These are phyloP conservation scores for Dendrostoma leiphaemia DNA, from an alignment of 2,329 filamentous ascomycete genomes.

Conservation along the genomic window DNA sequence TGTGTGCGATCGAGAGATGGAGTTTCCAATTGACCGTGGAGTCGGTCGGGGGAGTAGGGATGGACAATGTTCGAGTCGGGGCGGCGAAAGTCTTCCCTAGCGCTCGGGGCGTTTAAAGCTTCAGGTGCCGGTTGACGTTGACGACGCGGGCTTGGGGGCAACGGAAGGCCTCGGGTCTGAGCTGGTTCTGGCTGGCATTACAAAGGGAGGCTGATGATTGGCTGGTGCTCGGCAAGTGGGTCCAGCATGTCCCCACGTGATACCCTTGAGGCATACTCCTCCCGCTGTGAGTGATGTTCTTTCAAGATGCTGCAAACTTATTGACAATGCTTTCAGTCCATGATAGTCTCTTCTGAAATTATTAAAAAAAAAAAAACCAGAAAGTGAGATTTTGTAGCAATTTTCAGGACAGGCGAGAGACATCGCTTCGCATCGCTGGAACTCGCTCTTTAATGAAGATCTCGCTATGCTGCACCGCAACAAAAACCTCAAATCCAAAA, in stretches of 20 bases:
- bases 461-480: not conserved
- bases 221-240: not conserved
- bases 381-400: no score
- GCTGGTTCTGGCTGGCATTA: constrained; percentile 21
- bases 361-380: no score
- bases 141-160: no score
- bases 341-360: no score
- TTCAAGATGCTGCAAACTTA: not conserved
- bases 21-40: no score
- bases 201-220: constrained; percentile 22
- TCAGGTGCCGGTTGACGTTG: constrained; percentile 15
- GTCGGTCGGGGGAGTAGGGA: not conserved
- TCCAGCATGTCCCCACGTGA: not conserved
- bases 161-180: constrained; percentile 2
- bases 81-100: not conserved
- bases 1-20: not conserved
- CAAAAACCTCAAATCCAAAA: not conserved
- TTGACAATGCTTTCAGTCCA: no score
- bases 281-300: not conserved
- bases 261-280: not conserved
- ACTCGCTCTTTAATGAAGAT: not conserved
- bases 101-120: no score
- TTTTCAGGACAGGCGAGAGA: not conserved
- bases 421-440: no score
- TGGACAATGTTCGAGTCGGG: no score